phyloP scores from a whole-genome alignment of 306 rosid genomes.

The Prunus davidiana region DNA sequence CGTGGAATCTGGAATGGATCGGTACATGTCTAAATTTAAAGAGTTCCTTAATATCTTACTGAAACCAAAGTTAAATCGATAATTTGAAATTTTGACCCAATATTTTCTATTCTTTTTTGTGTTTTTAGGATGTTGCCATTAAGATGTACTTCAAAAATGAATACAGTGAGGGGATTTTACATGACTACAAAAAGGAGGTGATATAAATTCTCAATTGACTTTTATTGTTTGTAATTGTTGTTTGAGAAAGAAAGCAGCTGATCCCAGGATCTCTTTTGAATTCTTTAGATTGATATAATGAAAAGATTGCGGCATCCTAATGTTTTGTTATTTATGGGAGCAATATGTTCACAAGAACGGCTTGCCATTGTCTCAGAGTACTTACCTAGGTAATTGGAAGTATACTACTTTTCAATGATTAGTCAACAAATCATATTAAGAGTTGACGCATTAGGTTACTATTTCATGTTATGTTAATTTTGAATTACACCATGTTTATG shows the following conservation, averaged over 20 bases:
- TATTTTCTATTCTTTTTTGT: neutral
- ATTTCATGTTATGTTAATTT: neutral
- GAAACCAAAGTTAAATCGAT: neutral
- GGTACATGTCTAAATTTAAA: conserved; percentile 32
- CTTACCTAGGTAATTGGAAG: conserved; percentile 57
- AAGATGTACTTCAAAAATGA: conserved; percentile 60
- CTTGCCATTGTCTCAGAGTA: conserved; percentile 76
- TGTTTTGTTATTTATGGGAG: conserved; percentile 83
- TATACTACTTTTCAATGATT: neutral
- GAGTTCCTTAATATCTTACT: conserved; percentile 9
- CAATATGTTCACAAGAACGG: conserved; percentile 58
- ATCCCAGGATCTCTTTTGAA: conserved; percentile 14
- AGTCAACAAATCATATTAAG: neutral
- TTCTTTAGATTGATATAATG: conserved; percentile 72
- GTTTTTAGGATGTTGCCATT: conserved; percentile 63
- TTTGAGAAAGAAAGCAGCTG: conserved; percentile 21
- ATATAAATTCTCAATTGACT: neutral
- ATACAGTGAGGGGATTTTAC: conserved; percentile 43
- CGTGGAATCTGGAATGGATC: conserved; percentile 83
- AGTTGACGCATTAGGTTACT: neutral
- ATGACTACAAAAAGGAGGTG: conserved; percentile 68
- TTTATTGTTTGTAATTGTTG: conserved; percentile 3
- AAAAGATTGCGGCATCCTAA: conserved; percentile 84
- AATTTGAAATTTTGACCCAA: conserved; percentile 16
- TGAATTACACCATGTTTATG: neutral